Base-by-base conservation (phyloP, 2,329 filamentous ascomycete species). In the Xylariales sp. region DNA sequence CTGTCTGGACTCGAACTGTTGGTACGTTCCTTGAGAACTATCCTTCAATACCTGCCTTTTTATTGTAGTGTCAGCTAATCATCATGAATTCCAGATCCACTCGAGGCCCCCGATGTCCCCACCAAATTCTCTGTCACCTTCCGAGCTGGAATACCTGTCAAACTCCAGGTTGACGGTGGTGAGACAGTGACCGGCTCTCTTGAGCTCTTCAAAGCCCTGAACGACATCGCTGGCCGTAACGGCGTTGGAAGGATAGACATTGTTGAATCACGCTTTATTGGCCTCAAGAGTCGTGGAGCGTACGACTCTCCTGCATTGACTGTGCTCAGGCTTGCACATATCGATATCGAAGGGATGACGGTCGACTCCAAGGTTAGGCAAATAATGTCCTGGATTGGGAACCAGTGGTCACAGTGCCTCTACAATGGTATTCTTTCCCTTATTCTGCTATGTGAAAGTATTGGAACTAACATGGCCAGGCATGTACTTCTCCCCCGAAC, bases 171-270 rank as follows among this genome's bases (percentile, higher is more conserved):
- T n/a, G 82, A 85, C 2, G 72, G 67, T 62, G 85, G 83, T 59
- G 87, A 91, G 83, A 84, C 83, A 45, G 84, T 88, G 73, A 93
- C 91, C 64, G 90, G 91, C 76, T 84, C 89, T 5, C 85, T 93
- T 64, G 89, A 91, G 77, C 83, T 95, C 65, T 95, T 95, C 84
- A 83, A 89, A 69, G 85, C 87, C 64, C 85, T 89, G 74, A 94
- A 94, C 82, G 83, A 87, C 67, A 90, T 95, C 71, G 93, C 88
- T 71, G 86, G 88, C 78, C 86, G 84, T 14, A 61, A 65, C 82
- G 93, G 93, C 78, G 87, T 95, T 73, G 93, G 92, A 76, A 85
- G 92, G 76, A 90, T 95, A 72, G 92, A 95, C 80, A 94, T 95
- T 77, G 92, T 94, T 28, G 64, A 67, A 57, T 67, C 64, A 62